Evolutionary conservation across 768 basidiomycete genomes (phyloP).

Genomic region (Mycena polygramma): DNA sequence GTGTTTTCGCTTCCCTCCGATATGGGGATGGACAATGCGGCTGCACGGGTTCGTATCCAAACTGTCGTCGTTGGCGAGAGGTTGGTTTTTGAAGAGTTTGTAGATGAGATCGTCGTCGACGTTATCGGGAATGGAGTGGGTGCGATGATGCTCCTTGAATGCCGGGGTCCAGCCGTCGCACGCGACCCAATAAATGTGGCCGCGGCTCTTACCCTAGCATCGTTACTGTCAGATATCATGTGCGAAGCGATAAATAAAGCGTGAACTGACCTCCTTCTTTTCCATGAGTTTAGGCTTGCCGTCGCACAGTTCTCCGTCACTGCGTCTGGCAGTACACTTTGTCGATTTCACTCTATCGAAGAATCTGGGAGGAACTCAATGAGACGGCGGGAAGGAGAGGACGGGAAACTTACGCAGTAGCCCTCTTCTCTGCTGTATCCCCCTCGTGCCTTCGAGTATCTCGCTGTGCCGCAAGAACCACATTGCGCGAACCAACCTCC

Average conservation of each 20-base stretch:
- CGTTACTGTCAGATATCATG: too few species aligned
- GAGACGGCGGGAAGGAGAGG: fast-evolving
- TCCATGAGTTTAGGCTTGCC: slow-evolving; percentile 7
- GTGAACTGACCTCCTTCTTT: too few species aligned
- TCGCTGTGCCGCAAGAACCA: slow-evolving; percentile 1
- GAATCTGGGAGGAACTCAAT: not conserved
- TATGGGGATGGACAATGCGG: slow-evolving; percentile 20
- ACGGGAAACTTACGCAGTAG: not conserved
- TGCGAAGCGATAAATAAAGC: too few species aligned
- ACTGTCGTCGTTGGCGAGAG: not conserved
- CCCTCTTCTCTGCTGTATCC: not conserved
- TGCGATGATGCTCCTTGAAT: slow-evolving; percentile 19
- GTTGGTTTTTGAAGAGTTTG: not conserved
- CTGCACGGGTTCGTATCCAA: slow-evolving; percentile 18
- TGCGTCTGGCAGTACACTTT: not conserved
- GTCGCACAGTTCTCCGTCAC: not conserved
- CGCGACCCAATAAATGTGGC: not conserved
- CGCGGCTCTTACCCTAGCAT: too few species aligned
- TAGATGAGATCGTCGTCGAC: not conserved
- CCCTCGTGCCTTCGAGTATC: slow-evolving; percentile 14
- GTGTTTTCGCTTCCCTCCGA: slow-evolving; percentile 4
- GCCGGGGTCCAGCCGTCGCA: slow-evolving; percentile 5
- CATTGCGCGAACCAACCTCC: not conserved
- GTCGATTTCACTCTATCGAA: not conserved
- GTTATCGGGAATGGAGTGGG: not conserved